Evolutionary conservation across 2,329 filamentous ascomycete genomes (phyloP).

Genomic region (Aspergillus fumigatiaffinis): DNA sequence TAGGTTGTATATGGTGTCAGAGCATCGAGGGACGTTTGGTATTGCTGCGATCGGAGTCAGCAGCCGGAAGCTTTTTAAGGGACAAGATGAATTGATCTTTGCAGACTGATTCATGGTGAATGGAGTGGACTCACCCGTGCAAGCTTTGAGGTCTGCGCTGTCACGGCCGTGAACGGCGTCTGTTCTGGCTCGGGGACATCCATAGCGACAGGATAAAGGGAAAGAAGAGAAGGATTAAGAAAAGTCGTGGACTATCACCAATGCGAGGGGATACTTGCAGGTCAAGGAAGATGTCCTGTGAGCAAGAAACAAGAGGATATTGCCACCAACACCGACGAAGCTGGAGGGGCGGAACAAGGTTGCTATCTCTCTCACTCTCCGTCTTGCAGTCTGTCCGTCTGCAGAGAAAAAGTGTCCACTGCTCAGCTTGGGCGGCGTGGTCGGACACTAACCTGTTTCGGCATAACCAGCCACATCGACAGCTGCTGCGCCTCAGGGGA

Average conservation of each 20-base stretch:
- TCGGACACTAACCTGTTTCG: conserved; percentile 10
- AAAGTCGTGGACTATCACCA: not conserved
- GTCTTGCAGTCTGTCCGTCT: not conserved
- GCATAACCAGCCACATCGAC: conserved; percentile 15
- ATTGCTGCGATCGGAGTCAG: conserved; percentile 58
- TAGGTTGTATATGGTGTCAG: conserved; percentile 86
- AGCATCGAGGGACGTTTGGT: conserved; percentile 90
- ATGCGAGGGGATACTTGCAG: not conserved
- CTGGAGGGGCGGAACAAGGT: not conserved
- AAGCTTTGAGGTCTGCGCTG: conserved; percentile 65
- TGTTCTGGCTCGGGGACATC: conserved; percentile 82
- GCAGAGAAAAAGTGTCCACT: conserved; percentile 35
- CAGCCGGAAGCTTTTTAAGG: not conserved
- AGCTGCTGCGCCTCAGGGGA: conserved; percentile 11
- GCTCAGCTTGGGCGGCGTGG: conserved; percentile 14
- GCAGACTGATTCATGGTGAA: not conserved
- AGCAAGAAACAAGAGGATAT: not conserved
- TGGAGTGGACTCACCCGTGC: conserved; percentile 35
- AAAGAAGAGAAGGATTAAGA: not conserved
- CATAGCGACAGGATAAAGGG: conserved; percentile 52
- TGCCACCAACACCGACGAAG: not conserved
- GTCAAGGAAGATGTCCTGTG: not conserved
- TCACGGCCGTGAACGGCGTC: conserved; percentile 88
- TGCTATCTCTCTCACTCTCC: not conserved
- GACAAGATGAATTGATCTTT: not conserved